These are phyloP conservation scores for Fusarium miscanthi DNA, from an alignment of 2,329 filamentous ascomycete species.

Conservation along the genomic window DNA sequence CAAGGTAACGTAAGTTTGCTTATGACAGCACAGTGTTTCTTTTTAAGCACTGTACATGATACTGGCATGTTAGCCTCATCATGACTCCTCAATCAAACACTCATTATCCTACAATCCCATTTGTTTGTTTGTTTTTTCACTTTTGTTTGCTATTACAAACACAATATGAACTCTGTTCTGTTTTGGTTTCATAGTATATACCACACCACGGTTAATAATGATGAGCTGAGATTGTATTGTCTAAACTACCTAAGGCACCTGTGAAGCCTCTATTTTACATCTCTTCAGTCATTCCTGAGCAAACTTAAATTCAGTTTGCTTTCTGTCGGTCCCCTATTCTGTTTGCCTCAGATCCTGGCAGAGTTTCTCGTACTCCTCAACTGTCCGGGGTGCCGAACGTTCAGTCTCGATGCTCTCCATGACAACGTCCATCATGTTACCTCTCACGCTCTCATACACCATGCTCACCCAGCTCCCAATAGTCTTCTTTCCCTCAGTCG, in stretches of 20 bases:
- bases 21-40: conserved; percentile 28
- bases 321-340: neutral
- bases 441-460: conserved; percentile 48
- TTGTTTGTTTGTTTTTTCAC: neutral
- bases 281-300: neutral
- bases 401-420: conserved; percentile 42
- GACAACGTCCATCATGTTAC: conserved; percentile 45
- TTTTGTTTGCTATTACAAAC: neutral
- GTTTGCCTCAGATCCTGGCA: conserved; percentile 21
- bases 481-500: conserved; percentile 46
- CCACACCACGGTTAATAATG: neutral
- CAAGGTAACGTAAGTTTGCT: conserved; percentile 18
- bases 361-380: conserved; percentile 40
- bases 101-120: neutral
- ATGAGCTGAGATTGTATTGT: conserved; percentile 29
- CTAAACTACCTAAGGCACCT: neutral
- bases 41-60: neutral
- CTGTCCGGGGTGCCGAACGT: conserved; percentile 31
- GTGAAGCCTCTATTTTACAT: neutral
- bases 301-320: neutral
- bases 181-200: too few relatives aligned
- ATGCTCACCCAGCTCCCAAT: conserved; percentile 49
- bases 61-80: neutral
- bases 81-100: conserved; percentile 12
- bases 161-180: fast-evolving